A percentile compares a stretch with the other conserved stretches of the same genome.
phyloP scores from a whole-genome alignment of 495 filamentous ascomycete species.

The Halenospora varia region DNA sequence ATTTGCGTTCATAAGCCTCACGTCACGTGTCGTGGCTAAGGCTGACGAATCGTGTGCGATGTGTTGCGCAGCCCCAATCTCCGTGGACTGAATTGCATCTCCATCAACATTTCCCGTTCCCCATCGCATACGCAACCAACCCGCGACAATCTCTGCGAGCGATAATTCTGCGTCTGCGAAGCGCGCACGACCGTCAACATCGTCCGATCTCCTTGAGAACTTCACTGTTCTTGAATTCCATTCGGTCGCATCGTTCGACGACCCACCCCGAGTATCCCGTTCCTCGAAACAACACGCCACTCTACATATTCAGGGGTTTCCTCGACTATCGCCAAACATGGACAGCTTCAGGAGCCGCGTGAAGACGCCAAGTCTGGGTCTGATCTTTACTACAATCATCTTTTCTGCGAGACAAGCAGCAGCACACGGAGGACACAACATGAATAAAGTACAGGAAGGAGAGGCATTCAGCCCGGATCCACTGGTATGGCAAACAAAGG shows the following conservation, averaged over 20 bases:
- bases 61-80: not conserved
- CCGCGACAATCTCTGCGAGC: not conserved
- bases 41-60: too few species aligned
- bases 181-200: not conserved
- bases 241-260: not conserved
- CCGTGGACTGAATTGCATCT: not conserved
- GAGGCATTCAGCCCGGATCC: conserved; percentile 71
- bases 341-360: conserved; percentile 7
- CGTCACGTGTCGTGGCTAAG: too few species aligned
- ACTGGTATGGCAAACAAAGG: too few species aligned
- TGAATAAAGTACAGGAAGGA: conserved; percentile 71
- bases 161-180: not conserved
- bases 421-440: conserved; percentile 57
- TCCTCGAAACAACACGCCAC: not conserved
- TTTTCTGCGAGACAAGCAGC: conserved; percentile 9
- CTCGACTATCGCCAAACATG: conserved; percentile 4
- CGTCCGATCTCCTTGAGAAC: too few species aligned
- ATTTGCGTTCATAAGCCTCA: too few species aligned
- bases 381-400: not conserved
- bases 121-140: not conserved
- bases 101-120: not conserved
- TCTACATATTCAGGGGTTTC: not conserved
- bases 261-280: not conserved
- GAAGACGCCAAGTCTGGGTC: conserved; percentile 2
- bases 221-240: too few species aligned